Base-by-base conservation (phyloP, 2,329 filamentous ascomycete species). In the Coniochaeta sp. region DNA sequence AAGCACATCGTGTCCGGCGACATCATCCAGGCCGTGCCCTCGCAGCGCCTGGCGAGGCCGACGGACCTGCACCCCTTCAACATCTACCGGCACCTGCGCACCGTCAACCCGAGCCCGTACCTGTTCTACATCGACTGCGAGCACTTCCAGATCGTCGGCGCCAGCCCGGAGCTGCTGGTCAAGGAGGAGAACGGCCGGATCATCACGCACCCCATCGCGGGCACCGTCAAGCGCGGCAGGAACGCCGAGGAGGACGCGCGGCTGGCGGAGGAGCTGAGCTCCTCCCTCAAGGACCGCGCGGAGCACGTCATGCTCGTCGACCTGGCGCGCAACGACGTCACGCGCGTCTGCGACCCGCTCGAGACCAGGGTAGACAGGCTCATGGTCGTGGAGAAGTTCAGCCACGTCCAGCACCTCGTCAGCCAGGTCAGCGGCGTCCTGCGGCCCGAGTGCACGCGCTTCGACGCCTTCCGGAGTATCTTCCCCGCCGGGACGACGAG, bases 221-320 rank as follows among this genome's bases (percentile, higher is more conserved):
- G 95, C 59, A 99, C 95, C 0, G 92, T 98, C 60, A 92, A 90
- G 76, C 86, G 95, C 67, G 93, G 93, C 62, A 85, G 85, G 69
- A 91, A 88, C 1, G 78, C 86, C 2, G 89, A 91, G 70, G 91
- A 97, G 70, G 95, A 99, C 71, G 86, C 89, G 66, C 79, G 77
- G 17, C 84, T 97, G 28, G 92, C 93, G 11, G 81, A 87, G 54
- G 89, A 91, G 74, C 84, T 96, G 61, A 84, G 86, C 56, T 84
- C 79, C 68, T 96, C 88, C 59, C 80, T 96, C 66, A 98, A 99
- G 76, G 95, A 99, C 78, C 86, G 91, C 59, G 91, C 91, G 58
- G 91, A 96, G 77, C 92, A 98, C 78, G 93, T 98, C 69, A 99
- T 99, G 95, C 80, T 99, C 67, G 95, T 98, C 55, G 93, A 99